A percentile compares a stretch with the other conserved stretches of the same genome.
Evolutionary conservation across 495 filamentous ascomycete species (phyloP).

Genomic region (Glonium stellatum): DNA sequence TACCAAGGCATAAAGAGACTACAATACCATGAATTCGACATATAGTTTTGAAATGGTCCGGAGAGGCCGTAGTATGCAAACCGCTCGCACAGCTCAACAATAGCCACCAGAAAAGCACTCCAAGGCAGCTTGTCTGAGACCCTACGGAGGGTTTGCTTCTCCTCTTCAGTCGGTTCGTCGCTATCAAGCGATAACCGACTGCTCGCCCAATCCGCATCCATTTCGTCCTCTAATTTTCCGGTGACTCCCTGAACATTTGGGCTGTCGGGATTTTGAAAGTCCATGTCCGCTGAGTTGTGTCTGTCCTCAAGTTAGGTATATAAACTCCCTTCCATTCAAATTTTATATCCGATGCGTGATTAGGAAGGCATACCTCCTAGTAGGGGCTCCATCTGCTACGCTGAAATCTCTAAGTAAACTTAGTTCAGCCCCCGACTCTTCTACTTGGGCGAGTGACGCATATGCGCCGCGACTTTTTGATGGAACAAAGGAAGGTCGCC

Average conservation of each 20-base stretch:
- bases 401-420: not conserved
- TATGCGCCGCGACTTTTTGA: slow-evolving; percentile 1
- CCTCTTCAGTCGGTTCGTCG: slow-evolving; percentile 15
- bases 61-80: slow-evolving; percentile 29
- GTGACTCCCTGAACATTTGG: not conserved
- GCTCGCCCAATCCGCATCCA: not conserved
- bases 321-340: too few relatives aligned
- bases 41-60: slow-evolving; percentile 30
- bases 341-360: not conserved
- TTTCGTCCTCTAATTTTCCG: not conserved
- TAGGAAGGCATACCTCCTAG: not conserved
- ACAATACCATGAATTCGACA: slow-evolving; percentile 19
- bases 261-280: not conserved
- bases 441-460: slow-evolving; percentile 1
- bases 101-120: slow-evolving; percentile 24
- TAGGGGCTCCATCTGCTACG: not conserved
- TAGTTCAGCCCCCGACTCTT: not conserved
- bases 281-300: not conserved
- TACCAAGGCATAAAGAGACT: not conserved
- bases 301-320: too few relatives aligned
- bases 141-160: slow-evolving; percentile 16
- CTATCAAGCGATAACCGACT: not conserved
- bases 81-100: slow-evolving; percentile 29
- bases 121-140: slow-evolving; percentile 28
- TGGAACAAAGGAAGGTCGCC: not conserved